These are phyloP conservation scores for Ampelocalamus luodianensis DNA, from an alignment of 176 grass and related monocot species.

Conservation along the genomic window DNA sequence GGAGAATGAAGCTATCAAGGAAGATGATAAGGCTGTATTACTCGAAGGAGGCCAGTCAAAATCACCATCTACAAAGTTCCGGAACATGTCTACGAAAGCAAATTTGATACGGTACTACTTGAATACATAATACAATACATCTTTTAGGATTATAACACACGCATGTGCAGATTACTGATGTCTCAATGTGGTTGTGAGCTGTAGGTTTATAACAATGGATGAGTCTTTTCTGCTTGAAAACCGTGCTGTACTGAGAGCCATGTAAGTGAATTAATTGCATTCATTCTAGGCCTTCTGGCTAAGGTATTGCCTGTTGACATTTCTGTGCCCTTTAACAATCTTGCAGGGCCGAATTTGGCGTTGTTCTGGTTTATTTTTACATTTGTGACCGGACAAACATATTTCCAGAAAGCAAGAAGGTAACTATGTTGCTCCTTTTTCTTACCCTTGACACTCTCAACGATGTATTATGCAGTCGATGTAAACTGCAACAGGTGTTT, in stretches of 20 bases:
- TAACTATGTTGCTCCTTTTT: conserved; percentile 31
- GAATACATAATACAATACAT: conserved; percentile 10
- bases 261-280: conserved; percentile 60
- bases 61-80: conserved; percentile 50
- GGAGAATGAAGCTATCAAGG: conserved; percentile 47
- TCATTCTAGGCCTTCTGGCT: conserved; percentile 13
- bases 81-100: conserved; percentile 63
- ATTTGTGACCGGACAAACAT: conserved; percentile 88
- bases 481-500: background rate
- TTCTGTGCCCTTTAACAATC: background rate
- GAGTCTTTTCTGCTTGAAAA: conserved; percentile 84
- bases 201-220: conserved; percentile 84
- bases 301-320: conserved; percentile 1
- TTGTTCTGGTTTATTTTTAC: conserved; percentile 78
- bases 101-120: conserved; percentile 51
- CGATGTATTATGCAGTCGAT: background rate
- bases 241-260: conserved; percentile 65
- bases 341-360: conserved; percentile 75
- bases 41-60: conserved; percentile 62
- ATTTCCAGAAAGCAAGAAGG: conserved; percentile 81
- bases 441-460: background rate
- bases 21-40: conserved; percentile 62
- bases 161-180: background rate
- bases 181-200: conserved; percentile 28
- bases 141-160: conserved; percentile 13